Conservation (phyloP, 2,329 filamentous ascomycete genomes). For the Xylariaceae sp. region DNA sequence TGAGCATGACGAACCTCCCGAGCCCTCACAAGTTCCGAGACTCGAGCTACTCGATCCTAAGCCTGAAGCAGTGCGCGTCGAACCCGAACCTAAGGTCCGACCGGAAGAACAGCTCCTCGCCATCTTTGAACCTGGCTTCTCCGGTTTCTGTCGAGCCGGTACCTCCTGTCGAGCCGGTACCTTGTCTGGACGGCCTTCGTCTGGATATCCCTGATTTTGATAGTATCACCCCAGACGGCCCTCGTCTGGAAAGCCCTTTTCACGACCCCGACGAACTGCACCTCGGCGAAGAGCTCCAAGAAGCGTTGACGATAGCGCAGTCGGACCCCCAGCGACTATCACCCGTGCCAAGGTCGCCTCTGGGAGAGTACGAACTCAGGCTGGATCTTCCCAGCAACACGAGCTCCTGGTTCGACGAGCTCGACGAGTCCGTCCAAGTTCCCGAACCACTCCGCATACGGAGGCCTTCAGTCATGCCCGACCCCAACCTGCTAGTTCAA, state of each 20-base stretch:
- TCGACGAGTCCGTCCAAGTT: constrained; percentile 15
- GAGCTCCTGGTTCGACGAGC: constrained; percentile 24
- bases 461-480: too few relatives aligned
- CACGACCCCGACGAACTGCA: too few relatives aligned
- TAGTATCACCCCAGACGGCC: too few relatives aligned
- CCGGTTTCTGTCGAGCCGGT: too few relatives aligned
- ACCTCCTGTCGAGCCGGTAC: too few relatives aligned
- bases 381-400: constrained; percentile 19
- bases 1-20: constrained; percentile 38
- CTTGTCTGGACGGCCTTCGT: too few relatives aligned
- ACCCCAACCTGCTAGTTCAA: too few relatives aligned
- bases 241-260: too few relatives aligned
- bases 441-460: constrained; percentile 17
- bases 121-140: constrained; percentile 23
- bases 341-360: constrained; percentile 29
- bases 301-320: too few relatives aligned
- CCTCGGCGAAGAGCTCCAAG: constrained; percentile 4
- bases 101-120: constrained; percentile 28
- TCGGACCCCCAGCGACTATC: constrained; percentile 11
- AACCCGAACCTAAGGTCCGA: constrained; percentile 25
- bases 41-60: constrained; percentile 18
- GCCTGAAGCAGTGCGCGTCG: constrained; percentile 21
- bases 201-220: too few relatives aligned
- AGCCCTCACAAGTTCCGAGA: constrained; percentile 12
- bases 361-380: constrained; percentile 34